These are phyloP conservation scores for Solanum sejunctum DNA, from an alignment of 257 asterid species.

Conservation along the genomic window DNA sequence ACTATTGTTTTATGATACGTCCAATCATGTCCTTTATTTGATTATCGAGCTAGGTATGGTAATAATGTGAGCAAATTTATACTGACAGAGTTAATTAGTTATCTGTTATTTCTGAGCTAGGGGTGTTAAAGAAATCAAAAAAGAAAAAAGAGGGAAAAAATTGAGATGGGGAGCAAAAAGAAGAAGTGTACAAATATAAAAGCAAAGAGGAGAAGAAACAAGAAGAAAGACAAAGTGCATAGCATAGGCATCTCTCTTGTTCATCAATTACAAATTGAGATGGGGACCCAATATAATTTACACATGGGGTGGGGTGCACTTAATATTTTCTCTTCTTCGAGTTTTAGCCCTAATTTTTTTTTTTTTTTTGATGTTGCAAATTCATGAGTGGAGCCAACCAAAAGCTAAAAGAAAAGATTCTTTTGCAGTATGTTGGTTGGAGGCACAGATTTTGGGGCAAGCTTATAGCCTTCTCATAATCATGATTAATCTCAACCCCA, in stretches of 20 bases:
- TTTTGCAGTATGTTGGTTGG: slow-evolving; percentile 76
- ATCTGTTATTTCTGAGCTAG: neutral
- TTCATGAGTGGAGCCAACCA: slow-evolving; percentile 48
- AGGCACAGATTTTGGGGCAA: slow-evolving; percentile 43
- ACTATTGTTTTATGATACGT: neutral
- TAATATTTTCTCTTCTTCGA: neutral
- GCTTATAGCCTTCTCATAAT: slow-evolving; percentile 3
- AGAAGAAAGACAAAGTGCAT: slow-evolving; percentile 42
- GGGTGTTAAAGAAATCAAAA: neutral
- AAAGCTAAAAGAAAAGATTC: slow-evolving; percentile 47
- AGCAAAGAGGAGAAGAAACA: slow-evolving; percentile 29
- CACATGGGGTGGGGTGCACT: slow-evolving; percentile 85
- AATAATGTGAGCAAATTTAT: neutral
- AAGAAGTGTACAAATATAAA: slow-evolving; percentile 16
- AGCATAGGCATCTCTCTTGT: slow-evolving; percentile 18
- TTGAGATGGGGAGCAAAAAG: neutral
- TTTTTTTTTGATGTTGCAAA: neutral
- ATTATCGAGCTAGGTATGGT: neutral
- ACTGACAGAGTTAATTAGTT: neutral
- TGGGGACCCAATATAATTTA: slow-evolving; percentile 62
- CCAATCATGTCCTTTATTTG: neutral
- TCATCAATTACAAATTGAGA: slow-evolving; percentile 15
- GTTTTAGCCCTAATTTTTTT: neutral
- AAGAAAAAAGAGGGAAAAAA: neutral
- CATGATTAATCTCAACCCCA: neutral